These are phyloP conservation scores for Fagopyrum homotropicum DNA, from an alignment of 148 eudicot species.

Conservation along the genomic window DNA sequence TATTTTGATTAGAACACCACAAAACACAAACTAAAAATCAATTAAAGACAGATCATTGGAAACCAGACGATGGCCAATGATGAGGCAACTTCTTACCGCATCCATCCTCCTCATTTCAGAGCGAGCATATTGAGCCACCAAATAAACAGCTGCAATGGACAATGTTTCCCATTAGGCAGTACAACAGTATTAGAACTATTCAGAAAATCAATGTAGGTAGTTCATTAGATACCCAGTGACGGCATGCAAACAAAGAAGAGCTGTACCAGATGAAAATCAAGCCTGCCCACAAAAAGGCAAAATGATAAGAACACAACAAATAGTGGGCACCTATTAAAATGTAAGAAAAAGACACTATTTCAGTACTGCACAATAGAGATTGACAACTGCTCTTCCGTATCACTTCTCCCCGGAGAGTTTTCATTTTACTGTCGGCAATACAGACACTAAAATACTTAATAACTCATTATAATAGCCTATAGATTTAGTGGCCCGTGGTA, in stretches of 20 bases:
- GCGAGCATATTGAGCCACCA: constrained; percentile 84
- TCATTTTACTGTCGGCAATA: neutral
- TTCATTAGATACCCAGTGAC: constrained; percentile 57
- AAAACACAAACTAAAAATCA: neutral
- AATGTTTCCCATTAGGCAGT: constrained; percentile 21
- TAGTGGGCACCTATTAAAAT: neutral
- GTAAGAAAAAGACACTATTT: neutral
- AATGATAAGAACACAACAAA: constrained; percentile 19
- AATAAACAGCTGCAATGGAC: constrained; percentile 77
- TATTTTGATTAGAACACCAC: neutral
- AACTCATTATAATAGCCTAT: neutral
- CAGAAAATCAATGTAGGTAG: neutral
- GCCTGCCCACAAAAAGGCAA: constrained; percentile 37
- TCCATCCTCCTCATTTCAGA: constrained; percentile 72
- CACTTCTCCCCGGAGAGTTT: neutral
- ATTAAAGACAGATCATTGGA: neutral
- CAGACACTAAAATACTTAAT: neutral
- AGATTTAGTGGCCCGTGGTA: too few species aligned
- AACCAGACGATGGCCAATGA: neutral
- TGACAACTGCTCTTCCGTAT: neutral
- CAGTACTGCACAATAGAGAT: neutral
- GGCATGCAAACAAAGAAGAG: constrained; percentile 85
- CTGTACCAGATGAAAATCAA: constrained; percentile 88
- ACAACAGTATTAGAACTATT: neutral
- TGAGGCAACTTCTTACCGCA: constrained; percentile 41